Percentiles rank a stretch among this genome's conserved stretches.
Conservation (phyloP, 768 basidiomycete species). For the Podaxis sp. region DNA sequence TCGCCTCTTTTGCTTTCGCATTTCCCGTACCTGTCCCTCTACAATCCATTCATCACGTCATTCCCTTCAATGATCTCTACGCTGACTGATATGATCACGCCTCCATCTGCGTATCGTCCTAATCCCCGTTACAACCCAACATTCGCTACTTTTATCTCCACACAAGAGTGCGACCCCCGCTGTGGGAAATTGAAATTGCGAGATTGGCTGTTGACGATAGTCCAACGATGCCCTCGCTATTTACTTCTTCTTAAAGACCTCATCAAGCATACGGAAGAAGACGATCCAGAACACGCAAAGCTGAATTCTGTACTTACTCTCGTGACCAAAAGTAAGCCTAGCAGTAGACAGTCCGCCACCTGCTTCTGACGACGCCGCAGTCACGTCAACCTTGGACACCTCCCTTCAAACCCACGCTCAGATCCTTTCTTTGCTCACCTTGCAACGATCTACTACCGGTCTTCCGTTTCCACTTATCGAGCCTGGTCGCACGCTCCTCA, state of each 20-base stretch:
- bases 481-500: conserved; percentile 80
- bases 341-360: background rate
- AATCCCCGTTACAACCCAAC: conserved; percentile 45
- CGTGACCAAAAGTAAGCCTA: conserved; percentile 69
- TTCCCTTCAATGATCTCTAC: conserved; percentile 68
- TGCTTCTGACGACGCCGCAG: conserved; percentile 34
- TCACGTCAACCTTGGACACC: conserved; percentile 75
- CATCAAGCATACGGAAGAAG: conserved; percentile 59
- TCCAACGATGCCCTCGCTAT: conserved; percentile 88
- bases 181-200: conserved; percentile 76
- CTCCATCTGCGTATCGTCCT: conserved; percentile 35
- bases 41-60: conserved; percentile 80
- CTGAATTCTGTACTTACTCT: conserved; percentile 60
- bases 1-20: conserved; percentile 64
- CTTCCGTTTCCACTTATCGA: conserved; percentile 77
- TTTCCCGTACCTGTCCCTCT: conserved; percentile 86
- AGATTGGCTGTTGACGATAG: conserved; percentile 85
- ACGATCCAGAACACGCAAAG: conserved; percentile 66
- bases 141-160: conserved; percentile 64
- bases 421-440: conserved; percentile 70
- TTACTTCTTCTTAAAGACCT: conserved; percentile 82
- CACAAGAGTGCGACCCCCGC: conserved; percentile 65
- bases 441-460: conserved; percentile 75
- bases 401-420: conserved; percentile 78
- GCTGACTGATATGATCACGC: conserved; percentile 52